Base-by-base conservation (phyloP, 2,329 filamentous ascomycete genomes). In the Colletotrichum cuscutae region DNA sequence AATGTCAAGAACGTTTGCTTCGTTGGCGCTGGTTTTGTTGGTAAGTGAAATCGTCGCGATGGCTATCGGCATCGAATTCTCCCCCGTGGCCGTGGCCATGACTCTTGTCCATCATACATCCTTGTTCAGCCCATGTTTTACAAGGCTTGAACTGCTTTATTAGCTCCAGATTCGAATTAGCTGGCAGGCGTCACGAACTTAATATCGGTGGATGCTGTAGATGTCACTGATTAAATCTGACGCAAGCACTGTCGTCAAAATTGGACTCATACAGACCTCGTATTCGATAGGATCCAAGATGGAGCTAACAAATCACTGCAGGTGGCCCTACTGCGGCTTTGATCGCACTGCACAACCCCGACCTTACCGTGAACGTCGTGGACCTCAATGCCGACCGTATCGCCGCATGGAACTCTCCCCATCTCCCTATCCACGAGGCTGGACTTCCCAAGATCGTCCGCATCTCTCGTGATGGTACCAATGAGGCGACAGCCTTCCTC, bases 391-490 rank as follows among this genome's bases (percentile, higher is more conserved):
- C 85, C 64, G 82, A 80, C 52, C 89, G 93, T 58, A 94, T 95
- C 74, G 87, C 86, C 62, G 88, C 89, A 72, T 96, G 94, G 94
- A 92, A 94, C 77, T 94, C 93, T 1, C 85, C 87, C 57, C 88
- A 92, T 75, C 88, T 94, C 19, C 94, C 94, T 56, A 93, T 95
- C 74, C 92, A 94, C 81, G 94, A 96, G 82, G 92, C 92, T 0
- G 92, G 91, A 12, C 86, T 96, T 30, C 84, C 88, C 66, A 89
- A 94, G 62, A 89, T 95, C 71, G 90, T 95, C 37, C 87, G 89
- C 73, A 85, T 90, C 60, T 88, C 90, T 64, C 88, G 92, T 66
- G 90, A 92, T 77, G 90, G 90, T 52, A 84, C 85, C 49, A 86
- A 84, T 70, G 79, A 82, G 56, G 79, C 78, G 54, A 86, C 83